Conservation (phyloP, 345 rosid species). For the Populus euphratica region DNA sequence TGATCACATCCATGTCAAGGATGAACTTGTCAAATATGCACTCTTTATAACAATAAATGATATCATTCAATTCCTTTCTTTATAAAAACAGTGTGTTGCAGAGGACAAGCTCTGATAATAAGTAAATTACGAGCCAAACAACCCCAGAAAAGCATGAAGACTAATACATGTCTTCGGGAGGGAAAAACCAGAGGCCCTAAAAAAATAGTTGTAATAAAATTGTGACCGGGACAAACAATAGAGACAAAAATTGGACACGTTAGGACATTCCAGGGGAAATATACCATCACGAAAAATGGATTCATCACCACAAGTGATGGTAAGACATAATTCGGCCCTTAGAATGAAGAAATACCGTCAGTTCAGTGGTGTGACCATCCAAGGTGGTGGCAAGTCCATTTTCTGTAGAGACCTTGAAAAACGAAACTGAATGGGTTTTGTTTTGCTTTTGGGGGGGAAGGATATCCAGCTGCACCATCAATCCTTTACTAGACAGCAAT, state of each 20-base stretch:
- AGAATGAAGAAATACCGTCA: conserved; percentile 5
- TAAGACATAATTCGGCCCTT: not conserved
- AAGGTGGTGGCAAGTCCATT: not conserved
- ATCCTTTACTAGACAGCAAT: not conserved
- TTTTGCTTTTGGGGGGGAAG: not conserved
- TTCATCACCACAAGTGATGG: conserved; percentile 4
- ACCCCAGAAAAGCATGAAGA: conserved; percentile 1
- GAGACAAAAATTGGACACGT: conserved; percentile 11
- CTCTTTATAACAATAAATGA: not conserved
- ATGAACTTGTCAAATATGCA: too few relatives aligned
- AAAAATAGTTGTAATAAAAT: conserved; percentile 2
- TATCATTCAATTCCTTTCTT: not conserved
- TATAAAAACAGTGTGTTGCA: conserved; percentile 1
- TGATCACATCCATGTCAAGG: too few relatives aligned
- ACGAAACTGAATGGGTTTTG: conserved; percentile 24
- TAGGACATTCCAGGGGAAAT: not conserved
- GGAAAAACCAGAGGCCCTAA: not conserved
- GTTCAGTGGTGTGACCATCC: not conserved
- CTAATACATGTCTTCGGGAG: not conserved
- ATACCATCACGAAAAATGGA: conserved; percentile 1
- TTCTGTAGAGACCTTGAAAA: not conserved
- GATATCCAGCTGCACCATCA: conserved; percentile 20
- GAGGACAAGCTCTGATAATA: conserved; percentile 7
- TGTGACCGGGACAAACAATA: not conserved
- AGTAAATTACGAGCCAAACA: not conserved